phyloP scores from a whole-genome alignment of 306 rosid species.

The Fagus crenata region DNA sequence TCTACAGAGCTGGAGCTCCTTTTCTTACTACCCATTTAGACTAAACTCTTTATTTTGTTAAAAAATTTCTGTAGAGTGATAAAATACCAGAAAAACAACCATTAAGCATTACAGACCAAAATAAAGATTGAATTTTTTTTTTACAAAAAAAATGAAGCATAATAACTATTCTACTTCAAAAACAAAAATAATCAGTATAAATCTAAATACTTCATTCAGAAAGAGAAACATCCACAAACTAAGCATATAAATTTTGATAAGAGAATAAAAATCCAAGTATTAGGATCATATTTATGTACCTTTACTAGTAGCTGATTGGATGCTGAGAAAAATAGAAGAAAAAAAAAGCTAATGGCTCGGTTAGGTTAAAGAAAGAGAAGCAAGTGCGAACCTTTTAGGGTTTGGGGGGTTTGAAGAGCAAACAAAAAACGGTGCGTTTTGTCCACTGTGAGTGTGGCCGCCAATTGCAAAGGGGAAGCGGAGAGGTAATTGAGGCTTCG shows the following conservation, averaged over 20 bases:
- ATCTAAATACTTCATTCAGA: background rate
- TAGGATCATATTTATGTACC: background rate
- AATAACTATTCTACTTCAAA: background rate
- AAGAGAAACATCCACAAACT: background rate
- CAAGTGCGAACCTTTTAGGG: background rate
- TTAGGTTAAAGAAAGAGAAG: background rate
- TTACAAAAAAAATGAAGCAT: background rate
- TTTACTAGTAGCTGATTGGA: background rate
- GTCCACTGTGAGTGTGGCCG: background rate
- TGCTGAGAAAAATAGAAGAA: background rate
- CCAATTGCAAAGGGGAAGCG: background rate
- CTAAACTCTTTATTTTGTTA: background rate
- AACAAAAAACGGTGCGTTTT: background rate
- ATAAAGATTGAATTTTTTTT: background rate
- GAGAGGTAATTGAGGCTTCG: background rate
- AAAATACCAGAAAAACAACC: background rate
- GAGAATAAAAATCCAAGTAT: background rate
- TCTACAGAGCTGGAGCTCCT: constrained; percentile 34
- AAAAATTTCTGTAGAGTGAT: background rate
- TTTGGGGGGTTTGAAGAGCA: background rate
- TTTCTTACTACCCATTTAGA: constrained; percentile 50
- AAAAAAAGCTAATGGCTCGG: background rate
- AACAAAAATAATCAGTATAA: no score
- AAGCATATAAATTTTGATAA: background rate
- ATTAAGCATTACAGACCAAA: background rate